A percentile compares a stretch with the other conserved stretches of the same genome.
These are phyloP conservation scores for Malus sylvestris DNA, from an alignment of 306 rosid species.

Conservation along the genomic window DNA sequence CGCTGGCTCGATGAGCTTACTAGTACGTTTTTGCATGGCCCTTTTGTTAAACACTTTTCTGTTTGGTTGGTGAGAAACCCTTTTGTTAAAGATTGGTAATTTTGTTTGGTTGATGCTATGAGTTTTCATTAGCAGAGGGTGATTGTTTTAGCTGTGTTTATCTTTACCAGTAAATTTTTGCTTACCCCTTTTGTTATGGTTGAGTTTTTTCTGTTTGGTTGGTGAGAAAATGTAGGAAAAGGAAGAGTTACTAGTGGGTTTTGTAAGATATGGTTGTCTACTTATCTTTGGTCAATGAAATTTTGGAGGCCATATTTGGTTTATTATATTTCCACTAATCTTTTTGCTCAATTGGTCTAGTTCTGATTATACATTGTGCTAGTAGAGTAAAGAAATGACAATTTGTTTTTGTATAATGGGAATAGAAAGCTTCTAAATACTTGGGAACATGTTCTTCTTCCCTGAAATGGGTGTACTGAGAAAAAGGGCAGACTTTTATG, in stretches of 20 bases:
- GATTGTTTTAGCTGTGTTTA: background rate
- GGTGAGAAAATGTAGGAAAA: too few relatives aligned
- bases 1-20: constrained; percentile 86
- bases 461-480: background rate
- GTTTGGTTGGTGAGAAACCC: background rate
- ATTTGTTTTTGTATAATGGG: background rate
- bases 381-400: background rate
- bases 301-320: background rate
- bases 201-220: background rate
- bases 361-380: background rate
- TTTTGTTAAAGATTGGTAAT: background rate
- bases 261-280: background rate
- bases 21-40: constrained; percentile 30
- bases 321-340: background rate
- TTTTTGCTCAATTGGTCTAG: background rate
- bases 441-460: background rate
- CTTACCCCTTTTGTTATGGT: background rate
- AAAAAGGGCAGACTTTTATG: background rate
- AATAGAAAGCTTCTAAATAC: background rate
- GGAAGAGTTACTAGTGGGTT: background rate
- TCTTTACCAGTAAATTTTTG: constrained; percentile 34
- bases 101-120: background rate
- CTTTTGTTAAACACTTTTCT: background rate
- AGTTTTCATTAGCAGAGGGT: background rate
- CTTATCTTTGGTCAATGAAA: background rate